Percentiles rank a stretch among this genome's conserved stretches.
Conservation (phyloP, 805 yeast genomes). For the Kluyveromyces wickerhamii region DNA sequence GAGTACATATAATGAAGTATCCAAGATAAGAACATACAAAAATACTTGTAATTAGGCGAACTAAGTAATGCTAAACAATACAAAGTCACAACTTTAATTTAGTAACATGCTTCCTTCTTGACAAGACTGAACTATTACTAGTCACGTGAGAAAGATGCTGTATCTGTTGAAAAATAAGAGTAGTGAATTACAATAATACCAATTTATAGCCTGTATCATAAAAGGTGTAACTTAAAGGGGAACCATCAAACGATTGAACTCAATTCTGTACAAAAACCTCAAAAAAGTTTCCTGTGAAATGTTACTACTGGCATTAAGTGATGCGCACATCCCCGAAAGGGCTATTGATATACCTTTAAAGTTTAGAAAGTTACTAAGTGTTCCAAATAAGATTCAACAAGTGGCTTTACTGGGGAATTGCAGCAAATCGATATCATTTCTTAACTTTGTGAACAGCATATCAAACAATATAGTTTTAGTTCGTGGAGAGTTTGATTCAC, state of each 20-base stretch:
- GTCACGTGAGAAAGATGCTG: too few species aligned
- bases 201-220: too few species aligned
- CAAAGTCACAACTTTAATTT: too few species aligned
- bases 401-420: conserved; percentile 83
- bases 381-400: conserved; percentile 80
- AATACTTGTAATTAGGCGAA: not conserved
- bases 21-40: not conserved
- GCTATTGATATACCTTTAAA: conserved; percentile 47
- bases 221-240: too few species aligned
- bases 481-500: conserved; percentile 73
- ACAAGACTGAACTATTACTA: too few species aligned
- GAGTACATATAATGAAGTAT: conserved; percentile 18
- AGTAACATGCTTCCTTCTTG: too few species aligned
- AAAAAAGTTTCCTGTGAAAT: conserved; percentile 20
- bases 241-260: too few species aligned
- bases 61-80: too few species aligned
- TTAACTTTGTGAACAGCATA: conserved; percentile 54
- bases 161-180: too few species aligned
- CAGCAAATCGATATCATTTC: conserved; percentile 55
- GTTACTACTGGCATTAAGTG: conserved; percentile 80
- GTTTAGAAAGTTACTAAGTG: conserved; percentile 59
- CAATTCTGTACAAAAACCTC: too few species aligned
- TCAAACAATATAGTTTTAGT: conserved; percentile 71
- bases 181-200: too few species aligned
- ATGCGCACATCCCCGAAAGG: conserved; percentile 82